Conservation (phyloP, 2,329 filamentous ascomycete genomes). For the Neodidymelliopsis sp. region DNA sequence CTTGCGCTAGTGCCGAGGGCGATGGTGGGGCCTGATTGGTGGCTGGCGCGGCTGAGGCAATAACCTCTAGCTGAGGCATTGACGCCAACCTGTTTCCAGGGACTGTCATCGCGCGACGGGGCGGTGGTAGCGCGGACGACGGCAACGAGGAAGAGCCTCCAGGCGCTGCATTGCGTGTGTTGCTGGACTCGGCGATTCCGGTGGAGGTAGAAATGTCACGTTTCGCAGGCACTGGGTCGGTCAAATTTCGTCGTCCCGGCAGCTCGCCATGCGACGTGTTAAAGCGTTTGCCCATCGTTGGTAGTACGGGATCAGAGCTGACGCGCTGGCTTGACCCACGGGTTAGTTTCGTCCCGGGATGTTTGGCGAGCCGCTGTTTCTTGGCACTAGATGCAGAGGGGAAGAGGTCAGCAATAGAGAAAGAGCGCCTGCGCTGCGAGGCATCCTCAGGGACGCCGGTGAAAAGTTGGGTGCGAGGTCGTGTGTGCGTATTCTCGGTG, state of each 20-base stretch:
- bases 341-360: conserved; percentile 27
- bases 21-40: conserved; percentile 47
- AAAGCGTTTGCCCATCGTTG: conserved; percentile 50
- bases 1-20: conserved; percentile 42
- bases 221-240: conserved; percentile 39
- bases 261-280: conserved; percentile 45
- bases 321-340: conserved; percentile 43
- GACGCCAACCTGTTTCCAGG: conserved; percentile 37
- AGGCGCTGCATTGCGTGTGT: conserved; percentile 20
- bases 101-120: conserved; percentile 24
- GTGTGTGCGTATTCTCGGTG: conserved; percentile 13
- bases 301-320: conserved; percentile 43
- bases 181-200: conserved; percentile 26
- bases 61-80: conserved; percentile 43
- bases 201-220: conserved; percentile 41
- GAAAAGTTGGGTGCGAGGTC: conserved; percentile 22
- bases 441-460: conserved; percentile 32
- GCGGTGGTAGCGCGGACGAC: conserved; percentile 23
- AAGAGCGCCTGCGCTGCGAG: conserved; percentile 54
- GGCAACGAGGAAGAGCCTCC: conserved; percentile 36
- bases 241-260: conserved; percentile 49
- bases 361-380: conserved; percentile 41
- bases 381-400: conserved; percentile 50
- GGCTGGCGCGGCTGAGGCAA: conserved; percentile 36
- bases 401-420: conserved; percentile 58